Evolutionary conservation across 2,329 filamentous ascomycete genomes (phyloP).

Genomic region (Neofusicoccum sp.): DNA sequence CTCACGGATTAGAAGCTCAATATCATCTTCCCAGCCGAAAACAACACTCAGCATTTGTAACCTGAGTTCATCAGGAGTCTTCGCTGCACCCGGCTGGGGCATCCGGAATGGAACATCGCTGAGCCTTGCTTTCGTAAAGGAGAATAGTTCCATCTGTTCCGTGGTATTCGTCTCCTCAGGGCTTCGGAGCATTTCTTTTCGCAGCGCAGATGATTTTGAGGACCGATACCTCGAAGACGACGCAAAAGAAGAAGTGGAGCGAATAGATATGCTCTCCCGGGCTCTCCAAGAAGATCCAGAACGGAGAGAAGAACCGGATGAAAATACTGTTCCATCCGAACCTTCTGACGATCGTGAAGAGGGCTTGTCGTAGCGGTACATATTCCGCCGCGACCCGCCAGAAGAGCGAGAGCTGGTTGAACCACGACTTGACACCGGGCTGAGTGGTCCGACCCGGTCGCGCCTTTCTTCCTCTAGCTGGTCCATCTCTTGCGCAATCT

Average conservation of each 20-base stretch:
- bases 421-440: constrained; percentile 70
- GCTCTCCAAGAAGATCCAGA: constrained; percentile 31
- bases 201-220: constrained; percentile 62
- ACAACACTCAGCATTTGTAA: constrained; percentile 90
- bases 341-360: constrained; percentile 37
- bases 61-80: constrained; percentile 71
- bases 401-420: constrained; percentile 55
- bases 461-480: constrained; percentile 62
- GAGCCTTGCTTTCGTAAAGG: constrained; percentile 77
- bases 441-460: constrained; percentile 67
- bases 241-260: constrained; percentile 55
- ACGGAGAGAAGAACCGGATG: constrained; percentile 62
- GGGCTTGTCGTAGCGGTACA: constrained; percentile 51
- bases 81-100: constrained; percentile 54
- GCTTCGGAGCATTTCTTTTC: constrained; percentile 78
- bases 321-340: constrained; percentile 63
- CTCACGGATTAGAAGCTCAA: constrained; percentile 78
- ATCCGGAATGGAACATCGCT: constrained; percentile 82
- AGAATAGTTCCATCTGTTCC: constrained; percentile 74
- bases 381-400: constrained; percentile 45
- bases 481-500: constrained; percentile 72
- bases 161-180: constrained; percentile 66
- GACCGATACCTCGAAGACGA: constrained; percentile 35
- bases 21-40: constrained; percentile 91
- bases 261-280: constrained; percentile 60